Conservation (phyloP, 495 filamentous ascomycete species). For the Monascus purpureus region DNA sequence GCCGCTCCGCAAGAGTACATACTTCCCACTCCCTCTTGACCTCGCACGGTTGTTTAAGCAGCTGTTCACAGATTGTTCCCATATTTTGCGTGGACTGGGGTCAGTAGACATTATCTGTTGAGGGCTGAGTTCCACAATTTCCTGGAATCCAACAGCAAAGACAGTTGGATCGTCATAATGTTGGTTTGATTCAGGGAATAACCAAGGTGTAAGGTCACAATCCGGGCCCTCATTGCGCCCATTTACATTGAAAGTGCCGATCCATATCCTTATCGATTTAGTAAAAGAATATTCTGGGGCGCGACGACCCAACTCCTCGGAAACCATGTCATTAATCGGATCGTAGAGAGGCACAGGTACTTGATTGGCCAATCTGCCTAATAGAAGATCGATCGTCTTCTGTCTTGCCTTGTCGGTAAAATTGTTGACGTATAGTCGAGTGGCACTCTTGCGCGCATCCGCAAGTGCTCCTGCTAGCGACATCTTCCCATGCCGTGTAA, state of each 20-base stretch:
- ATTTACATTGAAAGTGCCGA: conserved; percentile 92
- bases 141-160: conserved; percentile 84
- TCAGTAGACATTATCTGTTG: conserved; percentile 99
- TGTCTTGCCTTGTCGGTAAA: conserved; percentile 89
- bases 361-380: conserved; percentile 76
- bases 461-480: conserved; percentile 87
- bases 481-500: conserved; percentile 94
- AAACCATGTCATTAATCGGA: conserved; percentile 83
- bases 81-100: conserved; percentile 66
- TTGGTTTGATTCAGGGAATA: conserved; percentile 45
- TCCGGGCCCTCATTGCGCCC: conserved; percentile 62
- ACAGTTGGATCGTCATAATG: conserved; percentile 33
- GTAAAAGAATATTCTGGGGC: conserved; percentile 38
- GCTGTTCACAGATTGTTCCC: conserved; percentile 69
- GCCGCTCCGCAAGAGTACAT: conserved; percentile 78
- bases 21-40: conserved; percentile 50
- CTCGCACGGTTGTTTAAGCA: conserved; percentile 61
- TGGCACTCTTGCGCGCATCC: conserved; percentile 87
- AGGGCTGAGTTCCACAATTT: conserved; percentile 91
- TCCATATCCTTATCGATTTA: conserved; percentile 48
- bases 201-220: conserved; percentile 73
- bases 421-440: conserved; percentile 90
- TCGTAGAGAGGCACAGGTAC: conserved; percentile 75
- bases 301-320: conserved; percentile 53
- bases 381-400: conserved; percentile 82